Base-by-base conservation (phyloP, 345 rosid species). In the Crucihimalaya himalaica region DNA sequence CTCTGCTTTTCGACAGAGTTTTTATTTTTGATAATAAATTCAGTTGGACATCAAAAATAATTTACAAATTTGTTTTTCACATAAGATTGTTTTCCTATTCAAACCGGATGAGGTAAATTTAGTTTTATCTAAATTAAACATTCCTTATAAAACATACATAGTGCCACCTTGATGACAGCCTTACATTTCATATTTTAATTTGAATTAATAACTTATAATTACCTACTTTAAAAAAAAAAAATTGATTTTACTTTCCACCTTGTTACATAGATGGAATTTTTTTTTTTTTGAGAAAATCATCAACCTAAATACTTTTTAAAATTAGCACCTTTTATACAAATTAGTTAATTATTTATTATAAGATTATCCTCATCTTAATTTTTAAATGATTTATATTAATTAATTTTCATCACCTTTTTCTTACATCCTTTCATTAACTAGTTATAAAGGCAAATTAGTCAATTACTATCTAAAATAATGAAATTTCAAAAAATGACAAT, bases 1-100 rank as follows among this genome's bases (percentile, higher is more conserved):
- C 4, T 66, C 34, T 74, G 43, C 52, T 48, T 74, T 66, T 48
- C 8, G 16, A 18, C 51, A 16, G 5, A 42, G 0, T 52, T 40
- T 72, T 32, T 35, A 27, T 18, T 29, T 52, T 10, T 5, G 21
- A 4, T 52, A 29, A 19, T 20, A 9, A 40, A 40, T 32, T 29
- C 4, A 20, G 32, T 53, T 70, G 9, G 27, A 70, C 45, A 45
- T 46, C 5, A 68, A 16, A 50, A 66, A 11, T 18, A 64, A 46
- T 4, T 3, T 47, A 31, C 5, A 19, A 19, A 1, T 47, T 8
- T 47, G 5, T 19, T 19, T 40, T 48, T 47, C 2, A 3, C 12
- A 19, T 9, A 19, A 48, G 27, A 43, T 20, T 48, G 4, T 18
- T 48, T 48, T 10, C 14, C 6, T 19, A 21, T 19, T 20, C 14